Base-by-base conservation (phyloP, 208 protist species). In the Angomonas deanei region DNA sequence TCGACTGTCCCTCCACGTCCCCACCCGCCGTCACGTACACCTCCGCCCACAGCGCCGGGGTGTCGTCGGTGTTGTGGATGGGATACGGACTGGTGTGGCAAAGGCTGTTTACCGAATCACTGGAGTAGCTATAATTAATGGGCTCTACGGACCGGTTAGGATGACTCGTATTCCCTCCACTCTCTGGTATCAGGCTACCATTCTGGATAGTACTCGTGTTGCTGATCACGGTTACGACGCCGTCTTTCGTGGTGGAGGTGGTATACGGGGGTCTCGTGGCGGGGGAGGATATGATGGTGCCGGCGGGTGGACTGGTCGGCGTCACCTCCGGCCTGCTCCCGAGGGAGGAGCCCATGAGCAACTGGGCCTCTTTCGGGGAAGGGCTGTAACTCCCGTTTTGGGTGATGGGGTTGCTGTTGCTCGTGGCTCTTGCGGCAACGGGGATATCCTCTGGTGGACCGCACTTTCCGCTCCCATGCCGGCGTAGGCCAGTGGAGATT, bases 401-500 rank as follows among this genome's bases (percentile, higher is more conserved):
- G 50, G 23, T 10, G 21, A 33, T 27, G 15, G 28, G 28, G 50
- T 8, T 21, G n/a, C 46, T 52, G n/a, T 21, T 52, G 46, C 46
- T 52, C 10, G 50, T 11, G 24, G 11, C n/a, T 8, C 6, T 56
- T 11, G 19, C 5, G 50, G 50, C 19, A 11, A 23, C 17, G 5
- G 42, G 4, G 3, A n/a, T n/a, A n/a, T n/a, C n/a, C n/a, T n/a
- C n/a, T n/a, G n/a, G n/a, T n/a, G 8, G 8, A n/a, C 42, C 5
- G 17, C 42, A 50, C 42, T 50, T 50, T 50, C 42, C 42, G n/a
- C n/a, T n/a, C n/a, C n/a, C n/a, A n/a, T 50, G 13, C 42, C 42
- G 42, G 8, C 42, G 17, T 5, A 50, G 42, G 3, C 15, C 4
- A n/a, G 3, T 26, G 3, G 50, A 56, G 50, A 56, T 11, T 3